phyloP scores from a whole-genome alignment of 306 rosid species.

The Mucuna pruriens region DNA sequence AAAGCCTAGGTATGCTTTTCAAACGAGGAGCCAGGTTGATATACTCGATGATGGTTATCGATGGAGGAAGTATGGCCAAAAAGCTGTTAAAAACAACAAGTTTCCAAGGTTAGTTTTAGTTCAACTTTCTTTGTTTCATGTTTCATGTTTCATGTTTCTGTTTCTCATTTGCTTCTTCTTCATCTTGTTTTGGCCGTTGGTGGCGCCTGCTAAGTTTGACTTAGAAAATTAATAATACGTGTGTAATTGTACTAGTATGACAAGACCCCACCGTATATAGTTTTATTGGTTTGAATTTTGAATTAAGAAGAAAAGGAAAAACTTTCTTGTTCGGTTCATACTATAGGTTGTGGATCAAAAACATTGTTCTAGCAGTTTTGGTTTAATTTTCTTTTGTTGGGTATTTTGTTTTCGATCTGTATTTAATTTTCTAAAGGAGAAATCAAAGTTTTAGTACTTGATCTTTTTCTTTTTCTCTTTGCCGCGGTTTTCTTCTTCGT shows the following conservation, averaged over 20 bases:
- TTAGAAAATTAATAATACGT: not conserved
- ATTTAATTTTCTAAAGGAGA: not conserved
- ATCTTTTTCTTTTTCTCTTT: not conserved
- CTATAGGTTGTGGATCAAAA: not conserved
- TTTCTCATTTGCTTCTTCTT: not conserved
- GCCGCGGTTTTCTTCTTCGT: not conserved
- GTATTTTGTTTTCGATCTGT: not conserved
- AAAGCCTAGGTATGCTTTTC: slow-evolving; percentile 76
- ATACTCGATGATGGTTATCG: slow-evolving; percentile 86
- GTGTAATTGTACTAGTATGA: not conserved
- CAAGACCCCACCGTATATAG: slow-evolving; percentile 27
- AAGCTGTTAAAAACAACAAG: slow-evolving; percentile 77
- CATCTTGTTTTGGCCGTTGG: not conserved
- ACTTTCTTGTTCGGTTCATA: not conserved
- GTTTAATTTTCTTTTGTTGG: not conserved
- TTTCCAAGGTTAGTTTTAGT: slow-evolving; percentile 69
- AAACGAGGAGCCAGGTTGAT: slow-evolving; percentile 80
- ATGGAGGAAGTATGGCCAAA: slow-evolving; percentile 93
- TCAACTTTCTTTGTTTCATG: not conserved
- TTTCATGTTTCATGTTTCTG: not conserved
- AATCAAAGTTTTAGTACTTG: not conserved
- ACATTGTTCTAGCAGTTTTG: not conserved
- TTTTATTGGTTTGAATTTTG: not conserved
- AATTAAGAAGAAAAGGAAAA: not conserved
- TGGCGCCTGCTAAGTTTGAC: slow-evolving; percentile 40